Evolutionary conservation across 441 rosid genomes (phyloP).

Genomic region (Sinapis alba): DNA sequence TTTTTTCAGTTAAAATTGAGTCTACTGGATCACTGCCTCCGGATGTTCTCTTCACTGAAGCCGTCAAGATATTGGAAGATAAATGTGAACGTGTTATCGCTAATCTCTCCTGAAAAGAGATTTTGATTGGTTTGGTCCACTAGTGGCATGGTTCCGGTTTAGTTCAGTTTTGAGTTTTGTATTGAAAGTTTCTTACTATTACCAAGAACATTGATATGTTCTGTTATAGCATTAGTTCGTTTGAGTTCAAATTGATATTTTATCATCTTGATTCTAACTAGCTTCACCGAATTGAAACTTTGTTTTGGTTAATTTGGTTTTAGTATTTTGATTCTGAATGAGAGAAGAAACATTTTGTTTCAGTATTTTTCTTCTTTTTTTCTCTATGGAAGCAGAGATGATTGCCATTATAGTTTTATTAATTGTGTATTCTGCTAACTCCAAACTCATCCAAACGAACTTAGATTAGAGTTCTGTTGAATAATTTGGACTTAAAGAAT

Average conservation of each 20-base stretch:
- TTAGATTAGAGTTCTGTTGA: no score
- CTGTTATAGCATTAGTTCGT: background rate
- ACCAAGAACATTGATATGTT: background rate
- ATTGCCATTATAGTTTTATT: no score
- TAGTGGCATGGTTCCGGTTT: constrained; percentile 10
- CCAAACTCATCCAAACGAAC: no score
- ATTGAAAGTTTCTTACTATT: background rate
- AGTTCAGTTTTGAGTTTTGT: constrained; percentile 17
- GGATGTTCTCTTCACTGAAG: constrained; percentile 82
- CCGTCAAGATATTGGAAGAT: constrained; percentile 89
- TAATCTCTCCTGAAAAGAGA: constrained; percentile 60
- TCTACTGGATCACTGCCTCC: constrained; percentile 89
- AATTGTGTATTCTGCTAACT: no score
- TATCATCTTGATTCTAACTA: background rate
- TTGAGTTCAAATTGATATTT: background rate
- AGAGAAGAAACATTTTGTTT: no score
- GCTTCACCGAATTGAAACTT: background rate
- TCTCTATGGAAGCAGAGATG: no score
- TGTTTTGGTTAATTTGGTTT: background rate
- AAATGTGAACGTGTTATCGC: constrained; percentile 76
- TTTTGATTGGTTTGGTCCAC: background rate
- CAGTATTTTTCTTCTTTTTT: no score
- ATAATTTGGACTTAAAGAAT: no score
- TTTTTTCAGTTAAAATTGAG: constrained; percentile 83
- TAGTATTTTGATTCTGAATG: no score